phyloP scores from a whole-genome alignment of 495 filamentous ascomycete species.

The Glarea lozoyensis region DNA sequence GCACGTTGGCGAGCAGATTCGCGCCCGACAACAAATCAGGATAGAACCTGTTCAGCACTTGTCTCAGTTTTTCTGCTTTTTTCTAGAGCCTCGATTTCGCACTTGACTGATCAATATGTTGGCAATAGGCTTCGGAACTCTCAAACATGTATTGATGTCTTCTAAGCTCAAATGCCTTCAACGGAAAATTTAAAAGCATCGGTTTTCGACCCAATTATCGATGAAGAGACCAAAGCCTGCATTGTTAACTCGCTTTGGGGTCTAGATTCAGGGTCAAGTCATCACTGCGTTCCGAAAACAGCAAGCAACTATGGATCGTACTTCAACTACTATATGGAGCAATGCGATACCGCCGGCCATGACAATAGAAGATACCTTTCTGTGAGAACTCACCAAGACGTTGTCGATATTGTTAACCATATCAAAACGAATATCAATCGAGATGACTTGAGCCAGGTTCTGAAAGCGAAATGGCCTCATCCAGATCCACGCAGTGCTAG shows the following conservation, averaged over 20 bases:
- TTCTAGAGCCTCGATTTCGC: no score
- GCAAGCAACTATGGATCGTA: neutral
- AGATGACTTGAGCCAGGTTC: neutral
- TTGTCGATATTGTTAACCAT: neutral
- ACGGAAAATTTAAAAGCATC: no score
- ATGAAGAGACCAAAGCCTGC: neutral
- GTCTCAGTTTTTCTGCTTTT: no score
- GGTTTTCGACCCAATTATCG: conserved; percentile 2
- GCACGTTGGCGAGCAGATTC: no score
- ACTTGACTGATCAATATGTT: no score
- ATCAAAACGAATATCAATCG: neutral
- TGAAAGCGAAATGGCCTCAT: neutral
- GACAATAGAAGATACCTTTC: conserved; percentile 1
- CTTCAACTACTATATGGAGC: conserved; percentile 3
- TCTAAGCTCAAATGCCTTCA: no score
- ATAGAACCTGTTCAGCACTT: no score
- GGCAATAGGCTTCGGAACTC: no score
- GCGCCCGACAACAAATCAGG: no score
- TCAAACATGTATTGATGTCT: no score
- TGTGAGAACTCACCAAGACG: neutral
- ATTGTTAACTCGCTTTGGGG: conserved; percentile 4
- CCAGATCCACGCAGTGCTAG: neutral
- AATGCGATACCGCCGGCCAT: conserved; percentile 1
- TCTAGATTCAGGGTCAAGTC: neutral
- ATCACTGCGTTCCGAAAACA: neutral